Evolutionary conservation across 768 basidiomycete species (phyloP), one percentile per base, ranked within the genome.

Genomic region (Strobilomyces confusus): DNA sequence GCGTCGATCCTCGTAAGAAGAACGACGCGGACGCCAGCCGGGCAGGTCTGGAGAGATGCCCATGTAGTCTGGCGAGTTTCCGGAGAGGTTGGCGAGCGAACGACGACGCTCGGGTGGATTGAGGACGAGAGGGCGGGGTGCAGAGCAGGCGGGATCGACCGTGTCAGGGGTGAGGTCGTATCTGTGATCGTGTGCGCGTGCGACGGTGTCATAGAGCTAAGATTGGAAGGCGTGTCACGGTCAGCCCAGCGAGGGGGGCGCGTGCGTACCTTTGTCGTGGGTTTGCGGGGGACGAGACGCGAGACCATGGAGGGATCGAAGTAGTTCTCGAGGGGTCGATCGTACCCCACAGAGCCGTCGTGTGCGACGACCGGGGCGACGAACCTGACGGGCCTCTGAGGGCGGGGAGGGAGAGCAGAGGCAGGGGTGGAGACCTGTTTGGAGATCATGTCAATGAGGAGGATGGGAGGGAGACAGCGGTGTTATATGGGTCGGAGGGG

Each of bases 121-220:
- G 47, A 51, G 44, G 20, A 50, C n/a, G 17, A 58, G 32, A 13
- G 56, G 58, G 40, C 55, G 57, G 36, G 52, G 49, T 14, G 51
- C 44, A 9, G 56, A n/a, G 45, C 48, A 42, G 22, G 54, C 49
- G 3, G 40, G 59, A 55, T 57, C 59, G 55, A 58, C 37, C 51
- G 49, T 43, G 46, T 51, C 50, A 6, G 44, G 45, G 2, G 50
- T 26, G 23, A 58, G 38, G 19, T 52, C 41, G 49, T 58, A 64
- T 30, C 41, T 61, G 32, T 55, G 40, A 59, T 71, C 69, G 25
- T 68, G 60, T 4, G 63, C 58, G 40, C 47, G 53, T 33, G 68
- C 69, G 14, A 71, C 46, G 15, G 69, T 53, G 9, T 68, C 61
- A 45, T 71, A 69, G 30, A 71, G 61, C 68, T 69, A 44, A 8